Conservation (phyloP, 495 filamentous ascomycete genomes). For the Xeromyces bisporus region DNA sequence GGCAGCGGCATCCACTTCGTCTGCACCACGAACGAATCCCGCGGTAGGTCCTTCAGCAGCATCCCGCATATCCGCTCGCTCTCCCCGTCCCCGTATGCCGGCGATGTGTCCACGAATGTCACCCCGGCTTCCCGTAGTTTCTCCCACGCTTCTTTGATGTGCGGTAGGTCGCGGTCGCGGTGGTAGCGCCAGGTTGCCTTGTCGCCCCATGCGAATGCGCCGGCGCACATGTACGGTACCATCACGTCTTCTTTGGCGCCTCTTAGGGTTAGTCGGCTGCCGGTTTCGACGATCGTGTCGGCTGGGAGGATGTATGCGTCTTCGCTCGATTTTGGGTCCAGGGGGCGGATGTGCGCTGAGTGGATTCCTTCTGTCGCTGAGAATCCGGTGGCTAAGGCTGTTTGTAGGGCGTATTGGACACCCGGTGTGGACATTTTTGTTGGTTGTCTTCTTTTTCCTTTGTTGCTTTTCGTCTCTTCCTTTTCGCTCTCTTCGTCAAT, state of each 20-base stretch:
- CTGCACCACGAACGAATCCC: constrained; percentile 15
- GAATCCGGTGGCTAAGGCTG: constrained; percentile 20
- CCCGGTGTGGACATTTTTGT: no score
- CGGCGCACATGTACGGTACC: constrained; percentile 18
- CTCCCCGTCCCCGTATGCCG: constrained; percentile 23
- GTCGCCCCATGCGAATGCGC: constrained; percentile 28
- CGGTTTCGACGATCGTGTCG: constrained; percentile 6
- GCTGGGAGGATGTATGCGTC: constrained; percentile 9
- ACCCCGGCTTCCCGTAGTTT: constrained; percentile 11
- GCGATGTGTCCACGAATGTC: constrained; percentile 25
- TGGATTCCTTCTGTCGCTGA: constrained; percentile 18
- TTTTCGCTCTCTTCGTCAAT: no score
- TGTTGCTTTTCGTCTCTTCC: no score
- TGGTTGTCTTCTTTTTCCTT: no score
- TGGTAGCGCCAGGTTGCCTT: constrained; percentile 22
- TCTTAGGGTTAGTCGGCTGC: constrained; percentile 7
- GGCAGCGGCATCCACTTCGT: constrained; percentile 10
- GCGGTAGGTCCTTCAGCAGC: constrained; percentile 16
- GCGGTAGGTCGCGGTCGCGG: constrained; percentile 11
- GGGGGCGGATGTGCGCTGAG: constrained; percentile 10
- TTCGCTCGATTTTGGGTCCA: constrained; percentile 9
- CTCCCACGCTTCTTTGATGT: constrained; percentile 19
- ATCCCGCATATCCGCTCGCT: constrained; percentile 21
- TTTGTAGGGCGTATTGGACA: constrained; percentile 18
- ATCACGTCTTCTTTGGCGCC: constrained; percentile 9